These are phyloP conservation scores for Candida labiduridarum DNA, from an alignment of 1,139 yeast genomes.

Conservation along the genomic window DNA sequence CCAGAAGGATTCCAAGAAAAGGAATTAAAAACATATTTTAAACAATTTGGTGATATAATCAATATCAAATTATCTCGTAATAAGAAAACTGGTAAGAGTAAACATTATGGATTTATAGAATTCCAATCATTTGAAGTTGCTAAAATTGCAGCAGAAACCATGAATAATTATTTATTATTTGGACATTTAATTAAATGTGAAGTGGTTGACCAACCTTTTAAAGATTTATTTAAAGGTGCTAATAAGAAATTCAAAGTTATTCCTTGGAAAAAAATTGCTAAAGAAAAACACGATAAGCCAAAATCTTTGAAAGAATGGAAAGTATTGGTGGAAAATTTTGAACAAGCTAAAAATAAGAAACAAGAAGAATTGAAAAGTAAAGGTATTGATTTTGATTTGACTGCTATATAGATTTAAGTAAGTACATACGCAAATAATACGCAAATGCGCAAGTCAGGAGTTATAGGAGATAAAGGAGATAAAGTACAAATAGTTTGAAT, in stretches of 20 bases:
- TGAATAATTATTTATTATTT: conserved; percentile 89
- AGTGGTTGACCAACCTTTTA: conserved; percentile 51
- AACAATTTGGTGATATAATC: conserved; percentile 84
- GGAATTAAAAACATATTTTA: conserved; percentile 78
- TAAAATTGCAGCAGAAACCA: conserved; percentile 85
- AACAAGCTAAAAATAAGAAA: conserved; percentile 43
- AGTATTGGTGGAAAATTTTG: conserved; percentile 46
- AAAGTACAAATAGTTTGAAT: no score
- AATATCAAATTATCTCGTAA: conserved; percentile 83
- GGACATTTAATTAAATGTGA: conserved; percentile 80
- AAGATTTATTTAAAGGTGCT: conserved; percentile 59
- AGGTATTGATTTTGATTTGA: conserved; percentile 54
- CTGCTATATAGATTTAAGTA: conserved; percentile 10
- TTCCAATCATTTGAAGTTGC: conserved; percentile 78
- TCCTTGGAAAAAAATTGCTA: conserved; percentile 63
- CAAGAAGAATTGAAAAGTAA: conserved; percentile 50
- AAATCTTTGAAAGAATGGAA: conserved; percentile 64
- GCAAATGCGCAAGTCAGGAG: conserved; percentile 1
- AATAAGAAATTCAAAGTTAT: conserved; percentile 55
- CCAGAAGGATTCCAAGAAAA: conserved; percentile 91
- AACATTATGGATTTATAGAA: conserved; percentile 91
- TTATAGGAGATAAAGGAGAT: neutral
- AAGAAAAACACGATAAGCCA: conserved; percentile 56
- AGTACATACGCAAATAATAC: neutral
- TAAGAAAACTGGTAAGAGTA: conserved; percentile 87